A percentile compares a stretch with the other conserved stretches of the same genome.
Evolutionary conservation across 495 filamentous ascomycete species (phyloP).

Genomic region (Tuber umbilicatum): DNA sequence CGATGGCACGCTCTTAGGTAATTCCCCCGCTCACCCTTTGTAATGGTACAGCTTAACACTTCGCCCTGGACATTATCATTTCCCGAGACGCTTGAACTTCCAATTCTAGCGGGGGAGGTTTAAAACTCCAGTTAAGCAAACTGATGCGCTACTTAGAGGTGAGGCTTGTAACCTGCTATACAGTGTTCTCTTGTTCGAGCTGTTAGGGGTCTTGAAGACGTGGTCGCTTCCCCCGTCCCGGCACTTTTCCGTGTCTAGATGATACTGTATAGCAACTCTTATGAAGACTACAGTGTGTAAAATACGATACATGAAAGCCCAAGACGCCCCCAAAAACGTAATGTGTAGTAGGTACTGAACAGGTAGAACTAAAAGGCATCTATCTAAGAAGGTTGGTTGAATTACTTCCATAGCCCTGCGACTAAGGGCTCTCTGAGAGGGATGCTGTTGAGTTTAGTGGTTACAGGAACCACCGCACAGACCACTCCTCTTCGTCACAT

Average conservation of each 20-base stretch:
- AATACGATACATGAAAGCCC: neutral
- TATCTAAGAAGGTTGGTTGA: neutral
- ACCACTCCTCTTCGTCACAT: neutral
- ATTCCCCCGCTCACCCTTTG: neutral
- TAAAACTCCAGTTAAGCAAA: neutral
- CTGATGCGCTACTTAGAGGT: neutral
- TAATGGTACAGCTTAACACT: neutral
- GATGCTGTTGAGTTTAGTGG: neutral
- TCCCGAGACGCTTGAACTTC: neutral
- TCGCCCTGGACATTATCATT: neutral
- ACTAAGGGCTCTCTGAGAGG: neutral
- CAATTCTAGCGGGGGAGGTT: neutral
- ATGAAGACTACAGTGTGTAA: neutral
- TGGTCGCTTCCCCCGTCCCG: neutral
- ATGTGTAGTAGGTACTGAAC: neutral
- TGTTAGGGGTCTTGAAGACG: neutral
- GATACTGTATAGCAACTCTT: neutral
- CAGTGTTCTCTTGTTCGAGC: neutral
- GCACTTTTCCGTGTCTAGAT: neutral
- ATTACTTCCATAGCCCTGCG: neutral
- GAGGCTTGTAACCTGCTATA: neutral
- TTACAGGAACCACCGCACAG: neutral
- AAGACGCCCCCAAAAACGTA: neutral
- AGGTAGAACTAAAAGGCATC: neutral
- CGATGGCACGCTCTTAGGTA: neutral